Conservation (phyloP, 768 basidiomycete genomes). For the Xanthoconium stramineum region DNA sequence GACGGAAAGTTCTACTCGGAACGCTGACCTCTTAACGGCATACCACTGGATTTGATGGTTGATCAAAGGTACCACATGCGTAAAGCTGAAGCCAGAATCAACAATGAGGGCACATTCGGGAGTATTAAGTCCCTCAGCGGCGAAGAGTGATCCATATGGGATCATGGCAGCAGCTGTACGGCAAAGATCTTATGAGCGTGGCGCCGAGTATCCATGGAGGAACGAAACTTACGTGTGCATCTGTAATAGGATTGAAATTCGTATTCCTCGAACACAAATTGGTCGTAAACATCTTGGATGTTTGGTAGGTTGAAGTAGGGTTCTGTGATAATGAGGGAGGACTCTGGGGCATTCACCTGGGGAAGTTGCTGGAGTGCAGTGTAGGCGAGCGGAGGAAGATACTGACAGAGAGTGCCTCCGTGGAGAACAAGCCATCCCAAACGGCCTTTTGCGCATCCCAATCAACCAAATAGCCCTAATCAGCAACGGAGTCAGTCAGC, state of each 20-base stretch:
- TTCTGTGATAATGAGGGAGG: constrained; percentile 85
- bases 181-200: constrained; percentile 16
- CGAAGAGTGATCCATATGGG: constrained; percentile 71
- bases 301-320: constrained; percentile 93
- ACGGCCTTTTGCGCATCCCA: constrained; percentile 96
- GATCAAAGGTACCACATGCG: constrained; percentile 85
- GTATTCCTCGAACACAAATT: constrained; percentile 96
- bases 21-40: constrained; percentile 72
- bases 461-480: constrained; percentile 86
- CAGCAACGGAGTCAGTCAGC: constrained; percentile 17
- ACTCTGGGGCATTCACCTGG: constrained; percentile 70
- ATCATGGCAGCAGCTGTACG: constrained; percentile 73
- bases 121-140: constrained; percentile 40
- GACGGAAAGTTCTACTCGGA: constrained; percentile 10
- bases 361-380: constrained; percentile 9
- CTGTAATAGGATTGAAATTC: constrained; percentile 83
- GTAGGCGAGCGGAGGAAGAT: background rate
- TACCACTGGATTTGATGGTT: constrained; percentile 71
- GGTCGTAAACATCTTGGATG: constrained; percentile 89
- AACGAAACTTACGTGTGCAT: constrained; percentile 64
- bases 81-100: constrained; percentile 93
- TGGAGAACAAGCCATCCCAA: constrained; percentile 88
- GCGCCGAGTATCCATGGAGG: constrained; percentile 18
- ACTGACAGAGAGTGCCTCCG: constrained; percentile 62
- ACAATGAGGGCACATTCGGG: constrained; percentile 82